Evolutionary conservation across 2,329 filamentous ascomycete genomes (phyloP).

Genomic region (Xylaria digitata): DNA sequence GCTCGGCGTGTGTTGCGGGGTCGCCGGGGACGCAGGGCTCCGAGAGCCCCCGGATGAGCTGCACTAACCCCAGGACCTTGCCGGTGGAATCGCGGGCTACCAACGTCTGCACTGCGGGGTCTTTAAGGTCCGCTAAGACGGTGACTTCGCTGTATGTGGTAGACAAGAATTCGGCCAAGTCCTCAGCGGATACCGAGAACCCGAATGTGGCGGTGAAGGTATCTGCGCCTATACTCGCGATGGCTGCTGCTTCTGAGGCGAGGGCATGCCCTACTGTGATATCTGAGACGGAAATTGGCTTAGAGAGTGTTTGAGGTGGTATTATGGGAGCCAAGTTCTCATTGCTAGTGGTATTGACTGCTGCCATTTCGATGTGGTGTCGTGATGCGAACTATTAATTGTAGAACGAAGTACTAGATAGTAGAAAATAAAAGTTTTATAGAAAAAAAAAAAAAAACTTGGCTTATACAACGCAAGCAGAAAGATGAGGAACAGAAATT

Average conservation of each 20-base stretch:
- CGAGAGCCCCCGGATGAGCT: slow-evolving; percentile 43
- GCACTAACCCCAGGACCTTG: slow-evolving; percentile 44
- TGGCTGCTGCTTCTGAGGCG: slow-evolving; percentile 43
- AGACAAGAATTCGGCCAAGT: slow-evolving; percentile 43
- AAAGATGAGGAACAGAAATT: not conserved
- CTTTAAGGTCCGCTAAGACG: slow-evolving; percentile 41
- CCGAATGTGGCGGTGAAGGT: slow-evolving; percentile 48
- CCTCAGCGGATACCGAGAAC: slow-evolving; percentile 40
- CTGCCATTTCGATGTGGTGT: slow-evolving; percentile 19
- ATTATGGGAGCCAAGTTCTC: slow-evolving; percentile 2
- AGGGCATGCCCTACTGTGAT: slow-evolving; percentile 41
- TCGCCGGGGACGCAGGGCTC: slow-evolving; percentile 41
- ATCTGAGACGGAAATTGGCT: slow-evolving; percentile 8
- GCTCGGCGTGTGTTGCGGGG: slow-evolving; percentile 42
- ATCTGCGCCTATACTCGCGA: slow-evolving; percentile 45
- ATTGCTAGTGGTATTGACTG: slow-evolving; percentile 4
- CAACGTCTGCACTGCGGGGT: slow-evolving; percentile 40
- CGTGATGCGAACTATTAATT: not conserved
- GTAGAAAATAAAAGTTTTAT: too few relatives aligned
- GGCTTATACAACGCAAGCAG: not conserved
- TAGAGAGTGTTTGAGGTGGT: slow-evolving; percentile 1
- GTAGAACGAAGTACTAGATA: not conserved
- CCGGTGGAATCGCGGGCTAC: slow-evolving; percentile 42
- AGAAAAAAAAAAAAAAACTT: not conserved
- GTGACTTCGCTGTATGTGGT: slow-evolving; percentile 41